Evolutionary conservation across 2,329 filamentous ascomycete species (phyloP), one percentile per base, ranked within the genome.

Genomic region (Sporothrix pseudoabietina): DNA sequence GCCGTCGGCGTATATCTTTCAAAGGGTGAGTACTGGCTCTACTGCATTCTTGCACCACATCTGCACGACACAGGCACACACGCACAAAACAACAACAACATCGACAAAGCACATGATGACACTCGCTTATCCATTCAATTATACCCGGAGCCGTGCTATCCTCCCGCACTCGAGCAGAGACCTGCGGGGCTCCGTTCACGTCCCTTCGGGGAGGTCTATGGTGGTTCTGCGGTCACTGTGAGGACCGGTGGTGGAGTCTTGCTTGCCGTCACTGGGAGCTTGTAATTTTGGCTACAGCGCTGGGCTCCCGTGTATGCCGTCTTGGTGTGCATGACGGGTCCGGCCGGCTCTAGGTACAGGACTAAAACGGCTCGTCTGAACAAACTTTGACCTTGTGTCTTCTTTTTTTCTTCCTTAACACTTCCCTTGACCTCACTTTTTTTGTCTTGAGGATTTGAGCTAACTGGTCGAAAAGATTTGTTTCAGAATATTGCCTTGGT

Each of bases 191-290:
- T 16, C 14, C 32, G 57, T n/a, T 39, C 57, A n/a, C 57, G 44
- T 61, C 57, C 57, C n/a, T 61, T 16, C 26, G 54, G 55, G 32
- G 57, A n/a, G 57, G 32, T 49, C 44, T 49, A 49, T 49, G 44
- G 44, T 12, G 12, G 44, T 19, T 49, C 41, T 19, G 61, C 19
- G 10, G n/a, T 52, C 44, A 79, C 79, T 82, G 86, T 84, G 82
- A 93, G 85, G 91, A 93, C 82, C 80, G 87, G 91, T 92, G 90
- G 91, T 93, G 90, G 89, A 92, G 91, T 92, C 88, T 80, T 84
- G 74, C 61, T 68, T 61, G 54, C 69, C 66, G 69, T 75, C 80
- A 80, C 78, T 79, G 77, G 78, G 73, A 75, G 77, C 80, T 82
- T 81, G 83, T 89, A n/a, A 90, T 69, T 69, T 84, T 85, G 85